Evolutionary conservation across 768 basidiomycete species (phyloP), one percentile per base, ranked within the genome.

Genomic region (Chalciporus pseudorubinellus): DNA sequence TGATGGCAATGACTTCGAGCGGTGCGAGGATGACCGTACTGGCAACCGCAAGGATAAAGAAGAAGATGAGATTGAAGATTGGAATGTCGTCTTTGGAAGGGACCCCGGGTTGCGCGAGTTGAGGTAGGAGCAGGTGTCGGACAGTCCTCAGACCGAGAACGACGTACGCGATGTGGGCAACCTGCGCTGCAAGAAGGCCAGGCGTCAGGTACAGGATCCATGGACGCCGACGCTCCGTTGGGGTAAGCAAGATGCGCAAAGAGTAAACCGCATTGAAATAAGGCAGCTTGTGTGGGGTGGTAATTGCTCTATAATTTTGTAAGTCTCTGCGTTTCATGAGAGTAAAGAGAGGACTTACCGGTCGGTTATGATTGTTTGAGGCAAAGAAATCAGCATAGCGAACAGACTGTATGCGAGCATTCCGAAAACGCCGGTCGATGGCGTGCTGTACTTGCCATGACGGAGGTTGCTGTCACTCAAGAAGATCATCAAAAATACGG

Each of bases 161-260:
- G 31, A 74, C 64, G 49, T 78, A 82, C 10, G 66, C 57, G 13
- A 82, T 68, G 51, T 79, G 78, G 18, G 72, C 47, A 6, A 77
- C 56, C 41, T 80, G 69, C 0, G 75, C 68, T 3, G 70, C 61
- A 33, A 82, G 69, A 38, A 85, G 70, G 14, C 82, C 91, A 0
- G 91, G 91, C 1, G 90, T 92, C 38, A 89, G 59, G 64, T 90
- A 93, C 39, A 93, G 66, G 34, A 85, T 76, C 89, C 89, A 93
- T 3, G 89, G 91, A 10, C 78, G 78, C 24, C 80, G 78, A 46
- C 84, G 81, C 66, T 93, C 91, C 6, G 89, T 91, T 6, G 89
- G 86, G 1, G 91, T 93, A 49, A 93, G 74, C 29, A 93, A 74
- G 52, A 84, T 68, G 19, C 87, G 85, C 14, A 92, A 68, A 18